Base-by-base conservation (phyloP, 2,329 filamentous ascomycete species). In the Monilinia fructicola region DNA sequence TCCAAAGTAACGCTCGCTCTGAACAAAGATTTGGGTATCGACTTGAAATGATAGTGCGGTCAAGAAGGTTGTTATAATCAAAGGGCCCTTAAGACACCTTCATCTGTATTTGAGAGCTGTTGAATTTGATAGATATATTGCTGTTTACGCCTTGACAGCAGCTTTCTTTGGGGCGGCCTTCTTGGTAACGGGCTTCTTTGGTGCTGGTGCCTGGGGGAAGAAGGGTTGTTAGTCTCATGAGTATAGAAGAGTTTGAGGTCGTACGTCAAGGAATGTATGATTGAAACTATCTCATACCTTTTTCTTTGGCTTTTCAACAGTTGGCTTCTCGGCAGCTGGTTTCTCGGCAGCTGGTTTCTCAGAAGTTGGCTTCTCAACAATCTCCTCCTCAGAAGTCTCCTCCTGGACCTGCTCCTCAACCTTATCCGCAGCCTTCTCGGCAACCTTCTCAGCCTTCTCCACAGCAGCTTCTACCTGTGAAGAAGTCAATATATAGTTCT, bases 171-270 rank as follows among this genome's bases (percentile, higher is more conserved):
- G n/a, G 6, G 38, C n/a, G 6, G 56, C n/a, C 23, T 62, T 61
- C 44, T 61, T 62, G 59, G 59, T 40, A 35, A 9, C 59, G 60
- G 74, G 74, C 73, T 79, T 78, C 75, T 78, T 79, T 63, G 77
- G 74, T 28, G 74, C 76, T 21, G 77, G 75, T 53, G 76, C 73
- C 76, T 77, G 50, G 16, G 26, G 42, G 50, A 48, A 40, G 44
- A 42, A 12, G 28, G 10, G 18, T 16, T 67, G 62, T 71, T 71
- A 71, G 46, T 38, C 42, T 26, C 4, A 21, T 26, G 46, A 12
- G 12, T 10, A 40, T 10, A 40, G 23, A 53, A 14, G 21, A 52
- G 7, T 6, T 12, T 7, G 46, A 9, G n/a, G n/a, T 54, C 6
- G 58, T 38, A 61, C 11, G 10, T 35, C 18, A 52, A 40, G 21